Base-by-base conservation (phyloP, 2,329 filamentous ascomycete species). In the Phoma sp. region DNA sequence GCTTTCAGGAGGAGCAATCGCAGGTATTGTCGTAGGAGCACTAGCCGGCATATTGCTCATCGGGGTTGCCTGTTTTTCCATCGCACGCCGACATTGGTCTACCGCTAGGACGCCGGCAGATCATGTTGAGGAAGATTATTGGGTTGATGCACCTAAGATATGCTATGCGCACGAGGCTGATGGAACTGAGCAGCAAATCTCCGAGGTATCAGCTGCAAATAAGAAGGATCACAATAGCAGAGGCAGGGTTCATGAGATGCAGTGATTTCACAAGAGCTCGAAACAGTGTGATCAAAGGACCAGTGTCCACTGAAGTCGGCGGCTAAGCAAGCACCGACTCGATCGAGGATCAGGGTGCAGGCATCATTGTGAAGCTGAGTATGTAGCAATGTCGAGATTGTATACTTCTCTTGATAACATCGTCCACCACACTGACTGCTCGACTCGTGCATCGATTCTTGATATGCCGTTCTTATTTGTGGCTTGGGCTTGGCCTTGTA, bases 161-260 rank as follows among this genome's bases (percentile, higher is more conserved):
- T 29, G 25, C 7, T 47, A 43, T 15, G 43, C 50, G 6, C 19
- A 43, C 24, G 43, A 53, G 29, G 50, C 50, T 6, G 50, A 53
- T 31, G 50, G 37, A 19, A 8, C 5, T 17, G 37, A 24, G 2
- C 31, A 24, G 19, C 50, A 53, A 17, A 37, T 53, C 13, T 41
- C 43, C 8, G 50, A 53, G 12, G 24, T 53, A 17, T 43, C 50
- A 15, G 50, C 50, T 17, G 45, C 40, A 6, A 45, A 55, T 8
- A 27, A 10, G 9, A 50, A 44, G 19, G 45, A 55, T 22, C 39
- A 50, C 13, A 19, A 44, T 12, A 19, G 29, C 22, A 35, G 29
- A 8, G 24, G 3, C 24, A 17, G 38, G 27, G 38, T 40, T 10
- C 38, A 40, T 13, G 38, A 40, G 38, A 27, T 40, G 38, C 24